These are phyloP conservation scores for Clavulina sp. DNA, from an alignment of 768 basidiomycete genomes.

Conservation along the genomic window DNA sequence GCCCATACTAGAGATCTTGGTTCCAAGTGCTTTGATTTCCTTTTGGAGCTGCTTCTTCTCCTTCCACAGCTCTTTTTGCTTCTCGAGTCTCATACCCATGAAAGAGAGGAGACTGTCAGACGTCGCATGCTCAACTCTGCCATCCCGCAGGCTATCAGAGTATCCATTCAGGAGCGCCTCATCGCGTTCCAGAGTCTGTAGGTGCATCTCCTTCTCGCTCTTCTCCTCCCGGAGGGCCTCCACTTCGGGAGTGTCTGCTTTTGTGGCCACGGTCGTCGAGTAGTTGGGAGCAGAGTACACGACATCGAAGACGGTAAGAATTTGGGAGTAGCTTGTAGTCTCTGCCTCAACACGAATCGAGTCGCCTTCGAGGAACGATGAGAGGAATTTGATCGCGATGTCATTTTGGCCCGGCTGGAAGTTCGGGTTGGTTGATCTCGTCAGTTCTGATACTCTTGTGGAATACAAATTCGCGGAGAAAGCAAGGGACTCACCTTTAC, in stretches of 20 bases:
- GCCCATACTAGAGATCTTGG: too few relatives aligned
- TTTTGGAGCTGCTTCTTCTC: neutral
- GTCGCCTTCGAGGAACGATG: neutral
- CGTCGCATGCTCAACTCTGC: neutral
- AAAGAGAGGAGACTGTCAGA: neutral
- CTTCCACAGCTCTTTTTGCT: neutral
- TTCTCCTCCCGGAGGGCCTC: neutral
- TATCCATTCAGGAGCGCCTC: neutral
- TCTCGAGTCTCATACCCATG: too few relatives aligned
- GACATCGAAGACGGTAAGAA: conserved; percentile 1
- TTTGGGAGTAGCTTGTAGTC: neutral
- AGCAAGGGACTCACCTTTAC: conserved; percentile 9
- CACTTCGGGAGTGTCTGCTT: neutral
- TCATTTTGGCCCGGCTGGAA: neutral
- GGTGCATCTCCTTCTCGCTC: neutral
- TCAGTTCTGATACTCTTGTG: too few relatives aligned
- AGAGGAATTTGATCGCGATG: neutral
- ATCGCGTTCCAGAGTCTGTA: neutral
- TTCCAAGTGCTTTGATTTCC: neutral
- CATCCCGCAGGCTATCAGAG: neutral
- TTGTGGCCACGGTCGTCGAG: too few relatives aligned
- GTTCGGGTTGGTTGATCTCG: too few relatives aligned
- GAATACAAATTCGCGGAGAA: too few relatives aligned
- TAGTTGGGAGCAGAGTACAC: neutral
- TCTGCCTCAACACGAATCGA: conserved; percentile 1